Percentiles rank a stretch among this genome's conserved stretches.
Evolutionary conservation across 108 stramenopile species (phyloP).

Genomic region (Fragilaria crotonensis): DNA sequence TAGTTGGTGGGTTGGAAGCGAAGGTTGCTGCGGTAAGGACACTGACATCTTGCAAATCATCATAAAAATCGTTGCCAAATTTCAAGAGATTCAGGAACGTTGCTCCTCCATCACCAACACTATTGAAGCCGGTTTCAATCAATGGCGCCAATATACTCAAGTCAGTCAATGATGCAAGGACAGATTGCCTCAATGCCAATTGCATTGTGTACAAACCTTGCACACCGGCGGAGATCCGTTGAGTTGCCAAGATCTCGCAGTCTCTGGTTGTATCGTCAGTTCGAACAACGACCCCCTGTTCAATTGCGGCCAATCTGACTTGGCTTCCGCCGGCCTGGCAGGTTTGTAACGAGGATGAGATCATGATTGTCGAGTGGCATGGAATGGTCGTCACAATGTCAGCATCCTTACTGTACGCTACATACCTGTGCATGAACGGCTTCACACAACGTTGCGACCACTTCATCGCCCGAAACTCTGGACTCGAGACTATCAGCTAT

Average conservation of each 20-base stretch:
- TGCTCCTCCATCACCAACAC: neutral
- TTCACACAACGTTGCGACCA: neutral
- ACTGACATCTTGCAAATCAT: neutral
- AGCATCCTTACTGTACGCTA: too few relatives aligned
- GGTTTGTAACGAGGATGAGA: conserved; percentile 1
- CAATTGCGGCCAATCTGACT: neutral
- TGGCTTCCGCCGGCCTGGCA: neutral
- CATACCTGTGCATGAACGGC: neutral
- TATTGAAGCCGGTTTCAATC: conserved; percentile 1
- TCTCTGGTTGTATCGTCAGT: neutral
- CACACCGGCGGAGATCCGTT: neutral
- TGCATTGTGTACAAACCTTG: too few relatives aligned
- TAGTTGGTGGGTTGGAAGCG: too few relatives aligned
- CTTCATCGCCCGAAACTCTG: neutral
- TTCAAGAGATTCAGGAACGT: neutral
- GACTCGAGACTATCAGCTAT: neutral
- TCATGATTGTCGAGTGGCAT: too few relatives aligned
- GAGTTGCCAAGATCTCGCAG: neutral
- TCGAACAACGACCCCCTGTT: neutral
- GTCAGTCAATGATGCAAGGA: neutral
- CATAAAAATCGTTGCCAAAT: neutral
- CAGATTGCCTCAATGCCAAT: neutral
- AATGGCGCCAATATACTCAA: neutral
- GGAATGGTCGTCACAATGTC: too few relatives aligned
- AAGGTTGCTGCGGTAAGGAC: neutral